A percentile compares a stretch with the other conserved stretches of the same genome.
Evolutionary conservation across 2,329 filamentous ascomycete genomes (phyloP).

Genomic region (Pestalotiopsis sp.): DNA sequence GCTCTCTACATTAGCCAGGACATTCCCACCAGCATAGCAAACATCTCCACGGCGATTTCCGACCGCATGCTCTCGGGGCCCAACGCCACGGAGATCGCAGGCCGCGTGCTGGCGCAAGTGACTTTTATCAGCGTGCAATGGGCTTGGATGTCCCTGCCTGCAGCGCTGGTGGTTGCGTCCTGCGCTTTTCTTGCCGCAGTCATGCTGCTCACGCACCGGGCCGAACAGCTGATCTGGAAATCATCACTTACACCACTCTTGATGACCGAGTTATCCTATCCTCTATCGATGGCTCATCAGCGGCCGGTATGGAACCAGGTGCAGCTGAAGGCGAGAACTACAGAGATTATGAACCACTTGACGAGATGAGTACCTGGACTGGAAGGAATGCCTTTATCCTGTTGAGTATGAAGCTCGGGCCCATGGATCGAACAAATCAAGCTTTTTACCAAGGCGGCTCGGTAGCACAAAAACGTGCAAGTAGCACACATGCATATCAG

Average conservation of each 20-base stretch:
- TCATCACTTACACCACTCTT: constrained; percentile 6
- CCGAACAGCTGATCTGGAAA: constrained; percentile 9
- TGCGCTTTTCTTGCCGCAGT: not conserved
- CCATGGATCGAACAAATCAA: too few species aligned
- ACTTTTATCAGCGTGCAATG: not conserved
- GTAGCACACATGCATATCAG: too few species aligned
- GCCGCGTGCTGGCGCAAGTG: not conserved
- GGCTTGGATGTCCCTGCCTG: constrained; percentile 5
- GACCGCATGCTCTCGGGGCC: constrained; percentile 5
- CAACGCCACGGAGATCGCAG: not conserved
- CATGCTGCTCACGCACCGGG: not conserved
- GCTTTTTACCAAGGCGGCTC: not conserved
- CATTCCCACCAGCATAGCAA: not conserved
- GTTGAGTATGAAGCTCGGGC: too few species aligned
- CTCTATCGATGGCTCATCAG: not conserved
- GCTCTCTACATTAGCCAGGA: not conserved
- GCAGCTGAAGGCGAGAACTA: not conserved
- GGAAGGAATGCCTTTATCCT: not conserved
- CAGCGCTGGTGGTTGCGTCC: not conserved
- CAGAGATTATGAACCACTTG: constrained; percentile 5
- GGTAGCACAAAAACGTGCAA: too few species aligned
- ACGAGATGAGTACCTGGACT: not conserved
- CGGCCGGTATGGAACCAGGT: not conserved
- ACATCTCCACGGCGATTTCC: not conserved
- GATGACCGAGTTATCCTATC: not conserved